Evolutionary conservation across 2,329 filamentous ascomycete genomes (phyloP), one percentile per base, ranked within the genome.

Genomic region (Cladophialophora yegresii): DNA sequence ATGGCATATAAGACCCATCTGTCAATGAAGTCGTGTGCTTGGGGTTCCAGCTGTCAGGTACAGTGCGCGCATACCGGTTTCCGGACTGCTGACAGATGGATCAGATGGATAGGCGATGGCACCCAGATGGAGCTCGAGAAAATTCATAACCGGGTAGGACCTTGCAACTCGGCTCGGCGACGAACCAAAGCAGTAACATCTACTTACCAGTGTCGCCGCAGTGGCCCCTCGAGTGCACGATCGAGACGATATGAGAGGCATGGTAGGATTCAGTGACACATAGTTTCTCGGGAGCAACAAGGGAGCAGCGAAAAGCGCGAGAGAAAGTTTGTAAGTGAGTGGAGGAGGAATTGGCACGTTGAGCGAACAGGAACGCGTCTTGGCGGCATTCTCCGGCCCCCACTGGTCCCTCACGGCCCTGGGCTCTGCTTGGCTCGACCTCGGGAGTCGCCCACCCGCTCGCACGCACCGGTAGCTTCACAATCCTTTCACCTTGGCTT

Each of bases 261-360:
- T 13, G 10, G 47, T 26, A 8, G 26, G 47, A 50, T 50, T 50
- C 13, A 20, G 47, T 50, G 47, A 50, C 47, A 50, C 47, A 50
- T 50, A 50, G 20, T 12, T 50, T 50, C 8, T 9, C 5, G 20
- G 47, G 23, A 26, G 45, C 23, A 5, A 4, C 36, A 16, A 5
- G 36, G 47, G 23, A 26, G 45, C 23, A 5, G 1, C 13, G 36
- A 7, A 16, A 40, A 40, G 36, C 13, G 36, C 13, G 16, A 43
- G 22, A 50, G 22, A 20, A 50, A 43, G n/a, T 22, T 50, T 50
- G 47, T 10, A 50, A 28, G 47, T 50, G 47, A 50, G 47, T 50
- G 47, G 47, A 26, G 47, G 23, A 26, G 2, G 47, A 50, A 28
- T 23, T 23, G 47, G 47, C 9, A 3, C 47, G 5, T 26, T 2